A percentile compares a stretch with the other conserved stretches of the same genome.
Conservation (phyloP, 352 stramenopile genomes). For the Albugo laibachii region DNA sequence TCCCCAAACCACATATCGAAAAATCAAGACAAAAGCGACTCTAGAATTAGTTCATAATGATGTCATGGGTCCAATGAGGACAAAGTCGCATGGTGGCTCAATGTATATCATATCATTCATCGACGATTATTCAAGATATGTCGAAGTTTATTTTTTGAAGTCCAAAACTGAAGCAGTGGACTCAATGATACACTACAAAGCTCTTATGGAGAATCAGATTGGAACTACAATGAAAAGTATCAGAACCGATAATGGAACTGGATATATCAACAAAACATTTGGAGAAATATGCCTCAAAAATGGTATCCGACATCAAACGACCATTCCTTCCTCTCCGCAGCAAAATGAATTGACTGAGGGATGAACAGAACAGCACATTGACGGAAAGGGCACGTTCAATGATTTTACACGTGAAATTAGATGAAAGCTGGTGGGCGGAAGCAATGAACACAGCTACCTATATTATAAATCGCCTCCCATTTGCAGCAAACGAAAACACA, state of each 20-base stretch:
- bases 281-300: neutral
- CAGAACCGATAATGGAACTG: conserved; percentile 13
- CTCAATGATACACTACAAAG: conserved; percentile 5
- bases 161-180: conserved; percentile 5
- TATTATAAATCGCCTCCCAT: no score
- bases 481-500: no score
- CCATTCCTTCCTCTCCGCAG: conserved; percentile 11
- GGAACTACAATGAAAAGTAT: conserved; percentile 8
- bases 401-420: no score
- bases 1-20: neutral
- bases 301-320: conserved; percentile 11
- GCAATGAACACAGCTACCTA: no score
- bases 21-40: neutral
- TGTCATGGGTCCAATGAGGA: neutral
- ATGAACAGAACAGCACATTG: conserved; percentile 12
- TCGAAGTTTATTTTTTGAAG: conserved; percentile 9
- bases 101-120: conserved; percentile 7
- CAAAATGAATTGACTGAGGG: conserved; percentile 14
- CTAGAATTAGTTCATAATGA: neutral
- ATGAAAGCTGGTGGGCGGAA: no score
- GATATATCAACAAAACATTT: conserved; percentile 12
- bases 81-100: neutral
- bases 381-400: no score
- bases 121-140: conserved; percentile 8
- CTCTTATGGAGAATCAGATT: conserved; percentile 8